Evolutionary conservation across 345 rosid genomes (phyloP), one percentile per base, ranked within the genome.

Genomic region (Cardamine occulta): DNA sequence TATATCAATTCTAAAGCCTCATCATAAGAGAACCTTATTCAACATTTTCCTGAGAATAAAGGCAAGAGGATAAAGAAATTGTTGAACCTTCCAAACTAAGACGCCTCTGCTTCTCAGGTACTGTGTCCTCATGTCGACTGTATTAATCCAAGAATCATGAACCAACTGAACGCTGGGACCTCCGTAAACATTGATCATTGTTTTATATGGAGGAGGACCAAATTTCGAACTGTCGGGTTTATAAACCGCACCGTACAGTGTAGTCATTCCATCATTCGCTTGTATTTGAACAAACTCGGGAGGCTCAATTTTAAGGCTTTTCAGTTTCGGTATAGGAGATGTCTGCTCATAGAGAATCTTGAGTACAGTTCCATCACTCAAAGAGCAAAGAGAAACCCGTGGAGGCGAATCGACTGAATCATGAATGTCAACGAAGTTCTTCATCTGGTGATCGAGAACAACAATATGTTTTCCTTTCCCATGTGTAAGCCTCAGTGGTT

Each of bases 121-220:
- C 69, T 94, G 99, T 14, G 97, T 96, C 79, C 90, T 89, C 99
- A 94, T 88, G 85, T 94, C 97, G 37, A 91, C 99, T 9, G 91
- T 85, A 72, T 79, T 89, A 63, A 86, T 70, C 97, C 99, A 94
- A 44, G 97, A 90, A 77, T 94, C 77, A 70, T 67, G 77, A 4
- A 94, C 97, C 72, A 83, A 51, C 75, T 94, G 97, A 44, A 90
- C 88, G 21, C 91, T 32, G 2, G 97, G 99, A 55, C 99, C 97
- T 39, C 99, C 99, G 24, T 94, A 94, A 12, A 91, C 97, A 28
- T 83, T 85, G 77, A 90, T 74, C 86, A 94, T 74, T 21, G 96
- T 90, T 84, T 84, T 91, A 85, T 91, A 94, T 1, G 98, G 97
- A 19, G 98, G 99, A 63, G 97, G 96, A 26, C 99, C 99, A 57